A percentile compares a stretch with the other conserved stretches of the same genome.
Conservation (phyloP, 306 rosid species). For the Pyrus bretschneideri region DNA sequence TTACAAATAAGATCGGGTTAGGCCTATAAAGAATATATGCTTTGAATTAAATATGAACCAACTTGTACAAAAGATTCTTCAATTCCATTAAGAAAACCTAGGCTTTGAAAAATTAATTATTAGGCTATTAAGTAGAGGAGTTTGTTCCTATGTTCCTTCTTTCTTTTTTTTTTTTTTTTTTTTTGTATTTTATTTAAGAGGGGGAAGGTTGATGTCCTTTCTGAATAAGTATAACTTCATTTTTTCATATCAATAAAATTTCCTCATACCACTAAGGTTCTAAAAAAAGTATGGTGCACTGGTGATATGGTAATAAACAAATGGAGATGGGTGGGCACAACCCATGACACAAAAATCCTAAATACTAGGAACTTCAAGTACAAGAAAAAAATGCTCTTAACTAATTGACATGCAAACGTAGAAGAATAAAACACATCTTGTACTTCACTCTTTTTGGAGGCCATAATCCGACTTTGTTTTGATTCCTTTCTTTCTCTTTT, state of each 20-base stretch:
- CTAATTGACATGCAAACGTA: not conserved
- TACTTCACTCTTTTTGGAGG: not conserved
- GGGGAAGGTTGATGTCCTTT: too few relatives aligned
- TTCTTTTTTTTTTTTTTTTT: too few relatives aligned
- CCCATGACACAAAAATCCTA: not conserved
- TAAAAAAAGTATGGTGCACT: not conserved
- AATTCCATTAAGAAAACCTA: not conserved
- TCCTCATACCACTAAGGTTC: too few relatives aligned
- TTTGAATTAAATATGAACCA: not conserved
- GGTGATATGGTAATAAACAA: not conserved
- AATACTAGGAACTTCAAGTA: not conserved
- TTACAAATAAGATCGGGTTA: not conserved
- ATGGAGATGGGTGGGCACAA: not conserved
- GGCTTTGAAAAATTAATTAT: not conserved
- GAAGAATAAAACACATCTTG: not conserved
- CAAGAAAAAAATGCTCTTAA: not conserved
- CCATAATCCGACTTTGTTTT: conserved; percentile 6
- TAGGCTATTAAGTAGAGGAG: not conserved
- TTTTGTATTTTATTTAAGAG: too few relatives aligned
- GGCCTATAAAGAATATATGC: not conserved
- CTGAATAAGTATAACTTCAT: too few relatives aligned
- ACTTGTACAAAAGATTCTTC: not conserved
- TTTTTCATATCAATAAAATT: too few relatives aligned
- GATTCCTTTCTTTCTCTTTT: not conserved
- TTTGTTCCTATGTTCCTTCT: too few relatives aligned